These are phyloP conservation scores for Coemansia sp. DNA, from an alignment of 371 early-diverging fungal species.

Conservation along the genomic window DNA sequence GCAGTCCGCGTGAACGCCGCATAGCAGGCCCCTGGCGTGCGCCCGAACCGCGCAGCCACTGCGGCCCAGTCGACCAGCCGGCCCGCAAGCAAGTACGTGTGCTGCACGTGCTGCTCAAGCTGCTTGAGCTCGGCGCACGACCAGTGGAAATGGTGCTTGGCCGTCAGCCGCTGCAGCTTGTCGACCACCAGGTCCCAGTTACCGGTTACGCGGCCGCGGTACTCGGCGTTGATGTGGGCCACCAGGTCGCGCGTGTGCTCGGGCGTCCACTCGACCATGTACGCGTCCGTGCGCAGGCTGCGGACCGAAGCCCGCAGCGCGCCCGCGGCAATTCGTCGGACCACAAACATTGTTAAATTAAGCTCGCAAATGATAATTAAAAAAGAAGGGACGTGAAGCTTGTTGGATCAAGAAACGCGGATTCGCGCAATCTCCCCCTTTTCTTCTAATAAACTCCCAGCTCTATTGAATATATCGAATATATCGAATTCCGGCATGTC, in stretches of 20 bases:
- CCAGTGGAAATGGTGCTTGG: not conserved
- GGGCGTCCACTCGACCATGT: not conserved
- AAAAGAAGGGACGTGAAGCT: too few species aligned
- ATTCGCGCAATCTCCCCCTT: too few species aligned
- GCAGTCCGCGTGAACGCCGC: not conserved
- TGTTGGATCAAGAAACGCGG: too few species aligned
- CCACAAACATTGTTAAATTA: too few species aligned
- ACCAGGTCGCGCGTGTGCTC: not conserved
- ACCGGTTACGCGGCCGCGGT: not conserved
- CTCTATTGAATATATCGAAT: too few species aligned
- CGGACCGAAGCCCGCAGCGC: too few species aligned
- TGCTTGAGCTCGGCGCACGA: not conserved
- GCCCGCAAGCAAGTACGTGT: not conserved
- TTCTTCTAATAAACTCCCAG: too few species aligned
- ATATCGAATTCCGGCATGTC: too few species aligned
- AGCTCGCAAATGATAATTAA: too few species aligned
- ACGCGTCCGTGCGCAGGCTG: too few species aligned
- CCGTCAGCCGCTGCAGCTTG: not conserved
- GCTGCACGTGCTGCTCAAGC: not conserved
- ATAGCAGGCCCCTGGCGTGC: not conserved
- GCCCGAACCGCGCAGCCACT: not conserved
- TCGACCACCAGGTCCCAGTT: not conserved
- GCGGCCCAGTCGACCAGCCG: not conserved
- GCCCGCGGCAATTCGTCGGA: too few species aligned
- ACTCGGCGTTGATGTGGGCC: not conserved